Base-by-base conservation (phyloP, 2,329 filamentous ascomycete genomes). In the Penicillium sp. region DNA sequence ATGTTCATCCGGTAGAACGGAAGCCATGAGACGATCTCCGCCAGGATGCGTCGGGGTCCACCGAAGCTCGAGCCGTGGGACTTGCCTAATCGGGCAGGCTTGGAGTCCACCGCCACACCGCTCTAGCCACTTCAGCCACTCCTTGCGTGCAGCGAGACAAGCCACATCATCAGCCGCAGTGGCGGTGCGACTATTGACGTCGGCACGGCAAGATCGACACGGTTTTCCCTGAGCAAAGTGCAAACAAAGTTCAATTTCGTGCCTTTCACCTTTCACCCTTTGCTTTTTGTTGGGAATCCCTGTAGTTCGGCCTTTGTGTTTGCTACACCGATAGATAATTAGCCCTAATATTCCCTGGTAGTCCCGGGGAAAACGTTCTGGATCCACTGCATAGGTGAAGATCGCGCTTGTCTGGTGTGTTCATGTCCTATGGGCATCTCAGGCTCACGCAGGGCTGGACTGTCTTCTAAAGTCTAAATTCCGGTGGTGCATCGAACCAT, bases 81-180 rank as follows among this genome's bases (percentile, higher is more conserved):
- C 27, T 27, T 54, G 9, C 52, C 52, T n/a, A 36, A 61, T 55
- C 18, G 29, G 54, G 58, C 23, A 59, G 50, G n/a, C 1, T 0
- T 10, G 9, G 5, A 17, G 37, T 56, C 30, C 47, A 61, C 56
- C 49, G 60, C 59, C 60, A 61, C 59, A 61, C 20, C 26, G 8
- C 15, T 30, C 43, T 44, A 57, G 56, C 60, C 60, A 60, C 56
- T 58, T 54, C 46, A 57, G 56, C 60, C 60, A 60, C 56, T 58
- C 56, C 58, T 61, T 61, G 48, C 56, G 10, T 40, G 51, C 20
- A 52, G 56, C 60, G 54, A 60, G 43, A 51, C 18, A 20, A 56
- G 59, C 57, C 59, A 56, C 49, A 53, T 49, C 49, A 41, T 53
- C 52, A 56, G 51, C 43, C 9, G 5, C 18, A 13, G 52, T 60